Evolutionary conservation across 345 rosid genomes (phyloP), one percentile per base, ranked within the genome.

Genomic region (Hirschfeldia incana): DNA sequence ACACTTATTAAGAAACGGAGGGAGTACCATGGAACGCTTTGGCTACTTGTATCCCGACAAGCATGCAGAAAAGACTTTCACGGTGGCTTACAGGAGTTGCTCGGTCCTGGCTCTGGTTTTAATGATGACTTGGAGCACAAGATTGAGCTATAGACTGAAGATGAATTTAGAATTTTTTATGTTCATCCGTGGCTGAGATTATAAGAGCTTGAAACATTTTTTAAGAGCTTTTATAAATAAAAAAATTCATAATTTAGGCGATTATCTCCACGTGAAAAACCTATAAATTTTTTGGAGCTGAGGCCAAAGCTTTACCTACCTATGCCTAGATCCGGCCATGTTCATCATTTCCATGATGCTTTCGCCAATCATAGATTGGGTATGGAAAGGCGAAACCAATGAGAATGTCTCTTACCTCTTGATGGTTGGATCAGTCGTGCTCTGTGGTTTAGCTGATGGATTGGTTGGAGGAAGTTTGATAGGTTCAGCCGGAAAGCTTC

Each of bases 11-110:
- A n/a, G n/a, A n/a, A n/a, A n/a, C n/a, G n/a, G n/a, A n/a, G n/a
- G n/a, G n/a, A n/a, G n/a, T n/a, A 76, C 98, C 98, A 1, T 94
- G 98, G 98, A 94, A 94, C 77, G 88, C 94, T 70, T 91, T 17
- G 81, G 91, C 17, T 76, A 81, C 80, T 85, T 90, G 46, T 92
- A 92, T 65, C 96, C 97, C 0, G 29, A 75, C 59, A 86, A 83
- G 70, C 97, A 95, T 73, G 86, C 89, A 7, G 94, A 87, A 78
- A 95, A 87, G 85, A 93, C 91, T 68, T 95, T 95, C 80, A 84
- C 98, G 2, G 97, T 93, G 29, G 97, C 89, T 65, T 95, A 93
- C 88, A 91, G 91, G 97, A 86, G 85, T 71, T 87, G 94, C 17
- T 93, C 98, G 9, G 83, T 91, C 66, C 72, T 90, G 33, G 84